phyloP scores from a whole-genome alignment of 2,329 filamentous ascomycete genomes.

The Trichoderma harzianum region DNA sequence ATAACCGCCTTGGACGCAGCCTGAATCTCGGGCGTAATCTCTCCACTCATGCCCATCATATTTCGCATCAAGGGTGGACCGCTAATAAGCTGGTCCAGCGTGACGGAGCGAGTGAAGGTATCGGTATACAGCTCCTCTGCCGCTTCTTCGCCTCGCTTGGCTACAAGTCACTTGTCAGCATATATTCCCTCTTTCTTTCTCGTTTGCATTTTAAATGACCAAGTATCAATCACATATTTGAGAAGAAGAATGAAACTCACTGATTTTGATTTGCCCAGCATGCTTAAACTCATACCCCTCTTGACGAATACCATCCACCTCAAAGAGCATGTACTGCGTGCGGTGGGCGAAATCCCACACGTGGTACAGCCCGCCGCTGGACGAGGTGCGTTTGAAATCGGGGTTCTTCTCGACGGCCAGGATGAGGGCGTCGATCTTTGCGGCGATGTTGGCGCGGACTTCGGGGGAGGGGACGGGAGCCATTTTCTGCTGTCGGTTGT shows the following conservation, averaged over 20 bases:
- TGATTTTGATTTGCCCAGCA: slow-evolving; percentile 30
- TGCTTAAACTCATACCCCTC: slow-evolving; percentile 31
- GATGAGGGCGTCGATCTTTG: slow-evolving; percentile 28
- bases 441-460: slow-evolving; percentile 27
- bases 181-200: too few species aligned
- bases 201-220: too few species aligned
- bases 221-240: too few species aligned
- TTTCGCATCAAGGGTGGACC: slow-evolving; percentile 28
- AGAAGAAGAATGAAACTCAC: neutral
- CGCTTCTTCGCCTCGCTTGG: slow-evolving; percentile 21
- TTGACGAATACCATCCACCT: slow-evolving; percentile 38
- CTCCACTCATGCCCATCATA: slow-evolving; percentile 33
- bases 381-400: slow-evolving; percentile 26
- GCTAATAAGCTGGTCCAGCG: slow-evolving; percentile 32
- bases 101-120: slow-evolving; percentile 31
- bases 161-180: neutral
- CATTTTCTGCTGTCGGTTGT: neutral
- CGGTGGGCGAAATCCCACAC: slow-evolving; percentile 42
- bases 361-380: slow-evolving; percentile 33
- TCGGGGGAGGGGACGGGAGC: slow-evolving; percentile 23
- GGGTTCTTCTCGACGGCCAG: slow-evolving; percentile 31
- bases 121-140: slow-evolving; percentile 30
- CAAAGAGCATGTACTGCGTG: slow-evolving; percentile 40
- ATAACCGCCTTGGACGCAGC: slow-evolving; percentile 28
- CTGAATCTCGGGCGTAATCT: slow-evolving; percentile 30